Evolutionary conservation across 352 stramenopile species (phyloP).

Genomic region (Globisporangium abappressorium): DNA sequence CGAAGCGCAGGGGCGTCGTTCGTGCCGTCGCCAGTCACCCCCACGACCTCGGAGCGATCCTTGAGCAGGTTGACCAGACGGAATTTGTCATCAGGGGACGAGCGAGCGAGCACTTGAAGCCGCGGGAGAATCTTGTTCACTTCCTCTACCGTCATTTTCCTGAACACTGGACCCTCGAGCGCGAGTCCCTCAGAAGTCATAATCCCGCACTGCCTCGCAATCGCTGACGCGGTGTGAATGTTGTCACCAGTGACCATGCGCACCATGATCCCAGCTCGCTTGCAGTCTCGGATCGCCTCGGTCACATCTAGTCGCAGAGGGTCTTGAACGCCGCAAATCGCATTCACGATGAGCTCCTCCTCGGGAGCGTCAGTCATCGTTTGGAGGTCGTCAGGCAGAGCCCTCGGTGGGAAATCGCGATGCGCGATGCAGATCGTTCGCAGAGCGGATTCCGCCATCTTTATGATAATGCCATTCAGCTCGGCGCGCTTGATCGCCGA

Average conservation of each 20-base stretch:
- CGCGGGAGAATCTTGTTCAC: constrained; percentile 57
- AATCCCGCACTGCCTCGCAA: constrained; percentile 96
- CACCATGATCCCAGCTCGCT: constrained; percentile 96
- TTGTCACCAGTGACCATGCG: constrained; percentile 99
- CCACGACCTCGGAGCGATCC: constrained; percentile 69
- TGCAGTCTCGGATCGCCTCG: constrained; percentile 92
- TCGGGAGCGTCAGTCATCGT: constrained; percentile 60
- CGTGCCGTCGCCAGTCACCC: constrained; percentile 76
- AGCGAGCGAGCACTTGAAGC: constrained; percentile 91
- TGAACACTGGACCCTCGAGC: constrained; percentile 92
- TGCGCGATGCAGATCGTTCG: constrained; percentile 88
- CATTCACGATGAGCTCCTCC: constrained; percentile 73
- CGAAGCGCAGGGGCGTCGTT: constrained; percentile 78
- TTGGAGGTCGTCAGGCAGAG: constrained; percentile 62
- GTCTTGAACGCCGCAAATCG: constrained; percentile 96
- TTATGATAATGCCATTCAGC: constrained; percentile 64
- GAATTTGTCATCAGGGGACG: constrained; percentile 96
- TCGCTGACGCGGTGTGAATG: constrained; percentile 95
- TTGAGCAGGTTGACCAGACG: constrained; percentile 90
- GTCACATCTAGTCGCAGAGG: constrained; percentile 93
- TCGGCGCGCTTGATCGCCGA: constrained; percentile 61
- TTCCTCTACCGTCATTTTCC: constrained; percentile 72
- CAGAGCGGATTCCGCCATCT: constrained; percentile 81
- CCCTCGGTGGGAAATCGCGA: constrained; percentile 55
- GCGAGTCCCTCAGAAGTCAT: constrained; percentile 87